Evolutionary conservation across 768 basidiomycete species (phyloP).

Genomic region (Macrolepiota fuliginosa): DNA sequence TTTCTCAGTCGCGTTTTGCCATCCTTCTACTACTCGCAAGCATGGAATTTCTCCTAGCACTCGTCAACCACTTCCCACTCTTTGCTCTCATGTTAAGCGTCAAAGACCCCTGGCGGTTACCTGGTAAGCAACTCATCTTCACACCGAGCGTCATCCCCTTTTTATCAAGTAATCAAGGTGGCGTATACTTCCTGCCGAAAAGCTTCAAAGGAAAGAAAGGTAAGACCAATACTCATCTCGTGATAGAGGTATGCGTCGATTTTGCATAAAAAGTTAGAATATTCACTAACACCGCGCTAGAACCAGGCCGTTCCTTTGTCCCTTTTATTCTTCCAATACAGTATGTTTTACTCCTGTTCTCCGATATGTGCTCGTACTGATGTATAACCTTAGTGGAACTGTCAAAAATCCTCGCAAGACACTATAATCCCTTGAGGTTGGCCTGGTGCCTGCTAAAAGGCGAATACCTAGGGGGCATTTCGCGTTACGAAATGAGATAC

Average conservation of each 20-base stretch:
- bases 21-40: conserved; percentile 58
- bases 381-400: conserved; percentile 37
- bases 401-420: conserved; percentile 34
- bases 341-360: conserved; percentile 29
- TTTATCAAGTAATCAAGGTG: conserved; percentile 22
- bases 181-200: conserved; percentile 16
- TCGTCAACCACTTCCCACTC: conserved; percentile 91
- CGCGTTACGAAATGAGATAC: conserved; percentile 38
- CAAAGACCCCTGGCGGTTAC: conserved; percentile 82
- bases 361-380: not conserved
- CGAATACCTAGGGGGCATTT: conserved; percentile 47
- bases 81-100: conserved; percentile 82
- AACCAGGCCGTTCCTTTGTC: conserved; percentile 52
- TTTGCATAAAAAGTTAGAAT: not conserved
- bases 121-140: conserved; percentile 47
- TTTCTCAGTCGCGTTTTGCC: conserved; percentile 25
- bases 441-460: conserved; percentile 47
- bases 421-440: conserved; percentile 60
- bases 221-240: conserved; percentile 21
- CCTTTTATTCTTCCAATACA: conserved; percentile 57
- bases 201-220: not conserved
- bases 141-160: no score
- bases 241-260: conserved; percentile 29
- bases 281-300: conserved; percentile 25
- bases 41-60: conserved; percentile 64